Evolutionary conservation across 192 early-diverging fungal genomes (phyloP), one percentile per base, ranked within the genome.

Genomic region (Obelidium mucronatum): DNA sequence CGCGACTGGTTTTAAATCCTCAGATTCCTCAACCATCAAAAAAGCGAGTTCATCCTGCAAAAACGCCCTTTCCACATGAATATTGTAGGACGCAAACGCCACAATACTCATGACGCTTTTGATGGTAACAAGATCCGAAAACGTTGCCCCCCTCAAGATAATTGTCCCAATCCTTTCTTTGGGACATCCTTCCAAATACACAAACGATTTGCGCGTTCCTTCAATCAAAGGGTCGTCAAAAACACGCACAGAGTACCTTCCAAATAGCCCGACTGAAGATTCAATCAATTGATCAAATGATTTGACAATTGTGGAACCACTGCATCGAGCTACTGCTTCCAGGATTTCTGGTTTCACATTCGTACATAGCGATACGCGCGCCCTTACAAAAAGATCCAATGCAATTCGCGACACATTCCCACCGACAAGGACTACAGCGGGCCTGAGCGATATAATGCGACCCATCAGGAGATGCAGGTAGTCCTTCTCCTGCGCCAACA

Each of bases 291-390:
- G 90, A 72, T 96, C 95, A 72, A 96, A 89, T 0, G 95, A 94
- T 0, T 89, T 81, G 15, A 98, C 91, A 30, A 97, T 85, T 39
- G 91, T 88, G 1, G 96, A 96, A 42, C 89, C 84, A 1, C 96
- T 96, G 64, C 93, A 94, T 19, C 96, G 87, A 0, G 96, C 93
- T 39, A 97, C 85, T 2, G 92, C 92, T 34, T 92, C 89, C 36
- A 97, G 90, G n/a, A 96, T 93, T 60, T 89, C 89, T 17, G 86
- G 85, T 73, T 97, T 98, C 36, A 99, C 94, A 65, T 94, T 93
- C 51, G 93, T 88, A 0, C 89, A 91, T 19, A 98, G 93, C 0
- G 91, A 84, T n/a, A 99, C 89, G 26, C 90, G 88, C 28, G 88
- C 87, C 52, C 90, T 90, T 77, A 95, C 83, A 36, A 99, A 79